phyloP scores from a whole-genome alignment of 2,329 filamentous ascomycete species.

The Fonsecaea erecta region DNA sequence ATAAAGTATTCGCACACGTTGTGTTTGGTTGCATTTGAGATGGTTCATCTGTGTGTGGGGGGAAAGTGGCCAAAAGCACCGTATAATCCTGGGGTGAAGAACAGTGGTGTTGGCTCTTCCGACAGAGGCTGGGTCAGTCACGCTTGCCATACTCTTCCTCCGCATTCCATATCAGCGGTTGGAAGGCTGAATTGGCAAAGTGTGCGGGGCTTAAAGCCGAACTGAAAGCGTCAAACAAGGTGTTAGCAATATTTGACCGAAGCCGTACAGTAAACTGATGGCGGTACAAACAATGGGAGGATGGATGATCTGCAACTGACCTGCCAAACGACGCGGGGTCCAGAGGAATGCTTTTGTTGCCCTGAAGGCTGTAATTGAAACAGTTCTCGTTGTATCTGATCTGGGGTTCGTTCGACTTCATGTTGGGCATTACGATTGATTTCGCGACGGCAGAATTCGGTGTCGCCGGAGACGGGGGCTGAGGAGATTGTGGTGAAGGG shows the following conservation, averaged over 20 bases:
- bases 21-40: not conserved
- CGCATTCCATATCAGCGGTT: conserved; percentile 53
- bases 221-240: conserved; percentile 35
- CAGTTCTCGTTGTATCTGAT: conserved; percentile 29
- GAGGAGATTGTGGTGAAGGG: conserved; percentile 22
- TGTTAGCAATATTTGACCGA: not conserved
- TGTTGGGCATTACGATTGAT: not conserved
- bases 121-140: conserved; percentile 12
- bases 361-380: conserved; percentile 20
- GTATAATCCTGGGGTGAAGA: not conserved
- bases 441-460: conserved; percentile 13
- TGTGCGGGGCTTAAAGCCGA: conserved; percentile 53
- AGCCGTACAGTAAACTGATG: not conserved
- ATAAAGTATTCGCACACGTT: not conserved
- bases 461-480: conserved; percentile 20
- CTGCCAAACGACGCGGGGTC: conserved; percentile 29
- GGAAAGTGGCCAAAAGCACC: not conserved
- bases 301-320: conserved; percentile 14
- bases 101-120: not conserved
- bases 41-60: not conserved
- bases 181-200: conserved; percentile 52
- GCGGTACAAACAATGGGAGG: not conserved
- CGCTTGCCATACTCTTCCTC: conserved; percentile 39
- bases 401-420: conserved; percentile 20
- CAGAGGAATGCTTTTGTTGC: conserved; percentile 28